Percentiles rank a stretch among this genome's conserved stretches.
These are phyloP conservation scores for Xylariaceae sp. DNA, from an alignment of 2,329 filamentous ascomycete genomes.

Conservation along the genomic window DNA sequence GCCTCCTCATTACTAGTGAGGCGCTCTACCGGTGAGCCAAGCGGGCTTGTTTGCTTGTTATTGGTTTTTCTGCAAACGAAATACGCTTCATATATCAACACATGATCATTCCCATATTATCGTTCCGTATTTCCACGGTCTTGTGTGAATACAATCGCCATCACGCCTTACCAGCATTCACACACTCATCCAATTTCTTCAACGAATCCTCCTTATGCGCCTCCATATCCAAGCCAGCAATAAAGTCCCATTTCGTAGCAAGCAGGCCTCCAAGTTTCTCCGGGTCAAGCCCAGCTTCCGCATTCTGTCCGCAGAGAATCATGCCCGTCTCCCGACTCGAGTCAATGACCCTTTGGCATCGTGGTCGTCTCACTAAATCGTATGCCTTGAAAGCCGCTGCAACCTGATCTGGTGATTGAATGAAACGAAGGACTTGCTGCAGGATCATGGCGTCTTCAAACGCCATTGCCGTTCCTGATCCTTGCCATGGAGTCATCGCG, in stretches of 20 bases:
- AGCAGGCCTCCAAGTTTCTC: conserved; percentile 1
- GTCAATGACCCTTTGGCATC: conserved; percentile 17
- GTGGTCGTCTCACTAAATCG: conserved; percentile 9
- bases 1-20: too few relatives aligned
- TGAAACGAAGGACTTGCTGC: background rate
- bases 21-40: too few relatives aligned
- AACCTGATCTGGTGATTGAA: conserved; percentile 1
- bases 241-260: conserved; percentile 10
- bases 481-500: conserved; percentile 19
- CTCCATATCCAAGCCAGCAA: conserved; percentile 3
- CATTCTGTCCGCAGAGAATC: conserved; percentile 12
- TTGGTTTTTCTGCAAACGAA: too few relatives aligned
- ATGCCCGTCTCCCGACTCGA: conserved; percentile 17
- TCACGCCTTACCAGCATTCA: background rate
- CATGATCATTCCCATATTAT: too few relatives aligned
- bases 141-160: background rate
- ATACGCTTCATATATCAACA: too few relatives aligned
- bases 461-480: conserved; percentile 14
- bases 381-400: conserved; percentile 9
- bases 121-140: too few relatives aligned
- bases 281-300: background rate
- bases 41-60: too few relatives aligned
- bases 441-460: conserved; percentile 22
- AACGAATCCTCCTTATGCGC: conserved; percentile 1
- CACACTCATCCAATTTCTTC: background rate